A percentile compares a stretch with the other conserved stretches of the same genome.
Conservation (phyloP, 495 filamentous ascomycete genomes). For the Annulohypoxylon maeteangense region DNA sequence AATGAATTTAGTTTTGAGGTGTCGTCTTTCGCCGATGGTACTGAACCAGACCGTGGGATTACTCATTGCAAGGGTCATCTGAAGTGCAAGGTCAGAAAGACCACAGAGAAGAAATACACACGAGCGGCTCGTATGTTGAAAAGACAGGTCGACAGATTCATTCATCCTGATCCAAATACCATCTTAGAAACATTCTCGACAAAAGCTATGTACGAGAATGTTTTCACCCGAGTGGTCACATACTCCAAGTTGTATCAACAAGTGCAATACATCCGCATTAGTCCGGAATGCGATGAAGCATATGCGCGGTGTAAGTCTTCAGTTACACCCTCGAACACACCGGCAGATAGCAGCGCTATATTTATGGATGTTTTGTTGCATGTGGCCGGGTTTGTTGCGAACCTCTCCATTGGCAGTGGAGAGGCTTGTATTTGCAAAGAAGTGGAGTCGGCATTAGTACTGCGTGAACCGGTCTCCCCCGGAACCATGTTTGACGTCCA, state of each 20-base stretch:
- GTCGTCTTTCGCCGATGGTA: background rate
- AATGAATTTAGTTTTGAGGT: background rate
- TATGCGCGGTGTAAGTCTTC: conserved; percentile 7
- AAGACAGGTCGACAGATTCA: background rate
- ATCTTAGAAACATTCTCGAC: conserved; percentile 13
- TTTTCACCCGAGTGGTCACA: conserved; percentile 3
- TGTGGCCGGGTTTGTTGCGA: conserved; percentile 5
- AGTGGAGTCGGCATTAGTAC: conserved; percentile 1
- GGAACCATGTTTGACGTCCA: conserved; percentile 8
- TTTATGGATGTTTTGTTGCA: conserved; percentile 10
- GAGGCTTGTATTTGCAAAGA: conserved; percentile 11
- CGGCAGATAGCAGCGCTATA: background rate
- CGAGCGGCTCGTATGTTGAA: conserved; percentile 4
- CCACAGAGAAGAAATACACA: conserved; percentile 1
- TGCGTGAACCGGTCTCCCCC: background rate
- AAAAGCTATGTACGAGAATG: conserved; percentile 6
- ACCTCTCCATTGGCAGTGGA: background rate
- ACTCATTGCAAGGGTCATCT: background rate
- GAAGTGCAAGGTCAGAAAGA: background rate
- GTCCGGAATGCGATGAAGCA: background rate
- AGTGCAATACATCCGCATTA: conserved; percentile 7
- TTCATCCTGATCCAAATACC: background rate
- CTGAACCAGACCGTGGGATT: background rate
- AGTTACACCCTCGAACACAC: background rate
- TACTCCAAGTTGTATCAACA: conserved; percentile 12